Percentiles rank a stretch among this genome's conserved stretches.
Evolutionary conservation across 371 early-diverging fungal genomes (phyloP).

Genomic region (Aphelidium insulamus): DNA sequence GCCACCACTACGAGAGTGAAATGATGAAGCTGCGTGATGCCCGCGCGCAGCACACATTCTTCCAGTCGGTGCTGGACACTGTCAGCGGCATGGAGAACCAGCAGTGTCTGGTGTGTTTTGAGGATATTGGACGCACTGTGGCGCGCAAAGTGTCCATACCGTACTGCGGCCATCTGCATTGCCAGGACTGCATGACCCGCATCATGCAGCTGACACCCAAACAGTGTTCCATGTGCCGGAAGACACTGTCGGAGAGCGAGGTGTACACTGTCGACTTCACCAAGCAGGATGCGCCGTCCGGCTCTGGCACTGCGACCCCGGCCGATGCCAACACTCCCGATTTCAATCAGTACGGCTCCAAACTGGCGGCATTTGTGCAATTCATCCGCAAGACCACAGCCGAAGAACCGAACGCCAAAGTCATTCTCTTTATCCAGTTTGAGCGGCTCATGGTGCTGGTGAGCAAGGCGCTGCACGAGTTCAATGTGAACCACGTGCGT

Average conservation of each 20-base stretch:
- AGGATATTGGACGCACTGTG: neutral
- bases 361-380: neutral
- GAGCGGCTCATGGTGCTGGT: neutral
- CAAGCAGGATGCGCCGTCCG: neutral
- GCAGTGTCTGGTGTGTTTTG: neutral
- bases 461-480: neutral
- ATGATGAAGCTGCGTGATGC: neutral
- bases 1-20: no score
- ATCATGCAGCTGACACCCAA: neutral
- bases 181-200: neutral
- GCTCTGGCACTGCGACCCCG: no score
- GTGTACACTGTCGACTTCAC: neutral
- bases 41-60: neutral
- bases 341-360: neutral
- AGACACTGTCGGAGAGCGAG: no score
- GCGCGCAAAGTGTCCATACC: neutral
- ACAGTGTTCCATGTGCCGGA: neutral
- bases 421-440: neutral
- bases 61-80: neutral
- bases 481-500: neutral
- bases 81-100: neutral
- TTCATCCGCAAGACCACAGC: neutral
- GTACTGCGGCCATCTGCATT: conserved; percentile 1
- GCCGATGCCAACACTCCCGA: neutral
- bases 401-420: neutral